Evolutionary conservation across 2,329 filamentous ascomycete genomes (phyloP), one percentile per base, ranked within the genome.

Genomic region (Colletotrichum gigasporum): DNA sequence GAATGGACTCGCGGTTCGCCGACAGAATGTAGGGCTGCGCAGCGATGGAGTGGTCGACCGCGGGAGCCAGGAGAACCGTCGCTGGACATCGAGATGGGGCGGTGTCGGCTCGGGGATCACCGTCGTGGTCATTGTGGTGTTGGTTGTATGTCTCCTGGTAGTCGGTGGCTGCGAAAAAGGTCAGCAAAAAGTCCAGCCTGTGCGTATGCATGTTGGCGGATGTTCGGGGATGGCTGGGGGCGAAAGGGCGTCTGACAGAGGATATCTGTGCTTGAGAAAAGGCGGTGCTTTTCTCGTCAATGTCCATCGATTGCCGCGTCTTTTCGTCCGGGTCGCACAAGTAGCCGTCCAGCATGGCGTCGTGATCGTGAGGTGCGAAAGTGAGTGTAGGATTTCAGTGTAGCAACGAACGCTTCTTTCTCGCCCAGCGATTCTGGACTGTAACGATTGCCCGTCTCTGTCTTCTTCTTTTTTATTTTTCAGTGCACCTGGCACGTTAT

Each of bases 281-380:
- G 28, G 61, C 61, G 4, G 61, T 61, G 61, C 41, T 64, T 12
- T 64, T 64, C 41, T 64, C 61, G 32, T 64, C 61, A 5, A 64
- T 61, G 16, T 64, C 61, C 61, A 64, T 64, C 7, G 55, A 30
- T 11, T 41, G 20, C 11, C 34, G 34, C 18, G 22, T 34, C n/a
- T 42, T 61, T 9, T 61, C 48, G 32, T 48, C 61, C 2, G 34
- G 32, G 7, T 60, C 42, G 34, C 47, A 42, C 8, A 28, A 28
- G 41, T 54, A 50, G 3, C 47, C 48, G 39, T 34, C 30, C 8
- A 59, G 30, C 54, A 52, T 63, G 4, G 16, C 16, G 22, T 30
- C 32, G 11, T n/a, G 16, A 9, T 12, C 6, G 20, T 14, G 3
- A n/a, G 12, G 18, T n/a, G n/a, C n/a, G n/a, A n/a, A n/a, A n/a